Conservation (phyloP, 495 filamentous ascomycete genomes). For the Xylaria longipes region DNA sequence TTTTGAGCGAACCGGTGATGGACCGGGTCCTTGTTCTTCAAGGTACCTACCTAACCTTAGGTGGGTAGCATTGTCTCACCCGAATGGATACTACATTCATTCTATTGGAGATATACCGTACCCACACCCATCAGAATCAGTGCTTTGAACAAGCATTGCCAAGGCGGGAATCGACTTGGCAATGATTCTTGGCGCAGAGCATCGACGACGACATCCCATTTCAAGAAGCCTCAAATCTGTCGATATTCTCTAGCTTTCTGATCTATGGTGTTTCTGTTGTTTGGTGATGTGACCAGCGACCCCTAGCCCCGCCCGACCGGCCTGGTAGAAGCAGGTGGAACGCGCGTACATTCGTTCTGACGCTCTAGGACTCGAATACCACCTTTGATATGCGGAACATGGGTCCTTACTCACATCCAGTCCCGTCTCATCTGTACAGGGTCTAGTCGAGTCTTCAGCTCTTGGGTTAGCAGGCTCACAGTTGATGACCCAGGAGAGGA, state of each 20-base stretch:
- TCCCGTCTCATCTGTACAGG: not conserved
- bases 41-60: no score
- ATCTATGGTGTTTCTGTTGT: not conserved
- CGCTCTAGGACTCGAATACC: not conserved
- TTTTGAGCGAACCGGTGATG: not conserved
- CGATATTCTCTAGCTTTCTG: not conserved
- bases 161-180: conserved; percentile 41
- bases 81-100: not conserved
- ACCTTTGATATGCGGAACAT: not conserved
- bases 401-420: not conserved
- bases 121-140: not conserved
- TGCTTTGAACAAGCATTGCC: conserved; percentile 39
- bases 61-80: conserved; percentile 1
- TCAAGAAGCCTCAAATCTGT: not conserved
- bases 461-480: not conserved
- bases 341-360: not conserved
- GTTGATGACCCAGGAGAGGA: not conserved
- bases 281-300: not conserved
- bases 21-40: not conserved
- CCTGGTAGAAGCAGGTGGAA: not conserved
- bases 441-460: not conserved
- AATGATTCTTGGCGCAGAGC: conserved; percentile 16
- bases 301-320: not conserved
- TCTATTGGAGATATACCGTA: conserved; percentile 1
- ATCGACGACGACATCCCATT: conserved; percentile 15